Base-by-base conservation (phyloP, 2,329 filamentous ascomycete genomes). In the Penicillium sp. region DNA sequence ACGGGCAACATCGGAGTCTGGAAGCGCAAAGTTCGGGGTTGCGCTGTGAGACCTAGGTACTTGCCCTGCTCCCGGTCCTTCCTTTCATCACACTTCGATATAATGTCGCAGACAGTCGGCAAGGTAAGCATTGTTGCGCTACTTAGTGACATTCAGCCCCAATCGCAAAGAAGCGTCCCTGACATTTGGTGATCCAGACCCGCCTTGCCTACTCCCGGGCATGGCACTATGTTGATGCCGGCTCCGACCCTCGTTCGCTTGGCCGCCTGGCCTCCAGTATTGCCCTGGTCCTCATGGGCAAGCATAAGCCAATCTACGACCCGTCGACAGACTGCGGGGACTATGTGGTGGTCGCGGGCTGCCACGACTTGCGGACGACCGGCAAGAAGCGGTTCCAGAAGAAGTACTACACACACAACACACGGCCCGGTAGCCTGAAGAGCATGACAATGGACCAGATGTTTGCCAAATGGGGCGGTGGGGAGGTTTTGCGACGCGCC, bases 321-420 rank as follows among this genome's bases (percentile, higher is more conserved):
- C 93, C 93, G 1, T 95, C 89, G 18, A 96, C 90, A 51, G 93
- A 98, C 77, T 97, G 93, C 78, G 93, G 93, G 60, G 93, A 98
- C 81, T 98, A 98, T 71, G 90, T 98, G 10, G 91, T 98, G 1
- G 90, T 93, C 42, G 88, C 88, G 29, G 85, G 89, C 69, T 97
- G 93, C 76, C 80, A 86, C 32, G 84, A 91, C 39, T 77, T 98
- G 40, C 84, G 90, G 74, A 85, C 84, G 1, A 97, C 93, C 6
- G 93, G 93, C 57, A 87, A 87, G 68, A 98, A 98, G 76, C 86
- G 84, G 68, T 85, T 81, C 72, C 88, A 95, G 75, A 98, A 98
- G 77, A 84, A 83, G 57, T 98, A 98, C 78, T 95, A 96, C 77
- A 82, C 87, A 44, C 93, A 97, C 72, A 94, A 84, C 57, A 97